Percentiles rank a stretch among this genome's conserved stretches.
Evolutionary conservation across 345 rosid species (phyloP).

Genomic region (Melaleuca quinquenervia): DNA sequence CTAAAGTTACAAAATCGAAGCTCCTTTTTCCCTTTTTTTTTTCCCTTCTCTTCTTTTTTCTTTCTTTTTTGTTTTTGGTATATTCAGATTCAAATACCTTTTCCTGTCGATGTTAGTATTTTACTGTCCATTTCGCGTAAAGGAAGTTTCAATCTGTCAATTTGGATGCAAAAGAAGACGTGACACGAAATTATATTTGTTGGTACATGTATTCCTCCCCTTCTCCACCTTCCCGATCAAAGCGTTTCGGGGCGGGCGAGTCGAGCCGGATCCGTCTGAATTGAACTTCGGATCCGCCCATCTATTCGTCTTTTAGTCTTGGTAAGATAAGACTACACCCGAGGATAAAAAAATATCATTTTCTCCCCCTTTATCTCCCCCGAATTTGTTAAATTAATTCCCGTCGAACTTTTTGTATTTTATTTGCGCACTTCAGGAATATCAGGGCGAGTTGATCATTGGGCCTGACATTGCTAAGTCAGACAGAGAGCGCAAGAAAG

Average conservation of each 20-base stretch:
- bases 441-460: neutral
- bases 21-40: neutral
- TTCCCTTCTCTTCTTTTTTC: neutral
- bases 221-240: neutral
- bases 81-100: neutral
- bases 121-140: neutral
- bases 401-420: neutral
- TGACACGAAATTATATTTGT: too few species aligned
- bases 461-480: neutral
- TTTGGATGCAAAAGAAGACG: neutral
- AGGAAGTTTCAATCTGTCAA: neutral
- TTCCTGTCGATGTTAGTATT: neutral
- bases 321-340: neutral
- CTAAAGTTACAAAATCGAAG: neutral
- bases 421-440: neutral
- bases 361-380: neutral
- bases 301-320: neutral
- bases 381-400: neutral
- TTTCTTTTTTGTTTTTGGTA: neutral
- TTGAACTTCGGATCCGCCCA: neutral
- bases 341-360: neutral
- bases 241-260: neutral
- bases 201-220: neutral
- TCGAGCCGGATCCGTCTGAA: neutral
- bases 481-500: too few species aligned